Percentiles rank a stretch among this genome's conserved stretches.
phyloP scores from a whole-genome alignment of 225 moss, liverwort and hornwort species.

The Marchantia polymorpha region DNA sequence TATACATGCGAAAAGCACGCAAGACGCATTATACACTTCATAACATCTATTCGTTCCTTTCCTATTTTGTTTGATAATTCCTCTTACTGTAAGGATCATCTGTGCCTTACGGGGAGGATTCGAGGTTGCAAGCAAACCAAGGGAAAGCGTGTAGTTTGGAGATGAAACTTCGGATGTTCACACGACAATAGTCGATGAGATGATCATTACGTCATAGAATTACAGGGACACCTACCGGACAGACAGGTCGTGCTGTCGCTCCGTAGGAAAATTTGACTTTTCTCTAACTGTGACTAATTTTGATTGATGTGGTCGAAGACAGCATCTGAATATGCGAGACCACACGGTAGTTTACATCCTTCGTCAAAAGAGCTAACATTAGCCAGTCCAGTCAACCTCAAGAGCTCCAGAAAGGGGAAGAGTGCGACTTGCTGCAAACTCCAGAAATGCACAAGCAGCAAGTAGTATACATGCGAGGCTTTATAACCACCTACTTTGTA shows the following conservation, averaged over 20 bases:
- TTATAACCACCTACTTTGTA: slow-evolving; percentile 14
- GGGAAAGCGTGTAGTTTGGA: too few relatives aligned
- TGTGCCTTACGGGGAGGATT: too few relatives aligned
- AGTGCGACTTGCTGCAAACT: slow-evolving; percentile 3
- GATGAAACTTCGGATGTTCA: too few relatives aligned
- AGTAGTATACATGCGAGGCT: slow-evolving; percentile 12
- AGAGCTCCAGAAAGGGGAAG: slow-evolving; percentile 6
- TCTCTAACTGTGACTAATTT: slow-evolving; percentile 3
- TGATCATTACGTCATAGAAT: neutral
- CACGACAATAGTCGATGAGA: neutral
- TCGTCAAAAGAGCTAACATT: slow-evolving; percentile 2
- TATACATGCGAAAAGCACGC: too few relatives aligned
- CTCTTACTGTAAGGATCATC: too few relatives aligned
- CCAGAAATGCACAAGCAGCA: slow-evolving; percentile 15
- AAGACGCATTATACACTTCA: too few relatives aligned
- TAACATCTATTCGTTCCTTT: too few relatives aligned
- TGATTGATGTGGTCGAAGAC: slow-evolving; percentile 12
- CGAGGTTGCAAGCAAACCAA: too few relatives aligned
- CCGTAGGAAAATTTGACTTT: neutral
- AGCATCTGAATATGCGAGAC: slow-evolving; percentile 19
- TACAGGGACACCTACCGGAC: slow-evolving; percentile 6
- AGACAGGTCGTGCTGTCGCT: neutral
- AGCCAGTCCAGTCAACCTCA: slow-evolving; percentile 14
- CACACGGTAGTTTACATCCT: slow-evolving; percentile 16
- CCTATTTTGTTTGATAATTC: too few relatives aligned